Percentiles rank a stretch among this genome's conserved stretches.
These are phyloP conservation scores for Heterobasidion annosum DNA, from an alignment of 1,284 basidiomycete species.

Conservation along the genomic window DNA sequence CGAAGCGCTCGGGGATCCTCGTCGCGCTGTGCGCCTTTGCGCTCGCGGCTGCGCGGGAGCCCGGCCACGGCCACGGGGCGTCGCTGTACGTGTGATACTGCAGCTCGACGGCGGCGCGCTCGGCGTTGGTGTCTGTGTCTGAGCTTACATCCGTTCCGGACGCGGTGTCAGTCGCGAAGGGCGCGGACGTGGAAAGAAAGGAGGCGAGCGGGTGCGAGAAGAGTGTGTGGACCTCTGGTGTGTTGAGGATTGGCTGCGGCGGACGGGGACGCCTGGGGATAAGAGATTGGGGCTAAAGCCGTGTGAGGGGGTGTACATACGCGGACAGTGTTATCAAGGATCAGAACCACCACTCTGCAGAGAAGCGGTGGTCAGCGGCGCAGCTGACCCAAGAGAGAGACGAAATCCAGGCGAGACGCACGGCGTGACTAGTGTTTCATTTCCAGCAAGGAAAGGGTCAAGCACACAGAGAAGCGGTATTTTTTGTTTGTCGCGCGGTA, in stretches of 20 bases:
- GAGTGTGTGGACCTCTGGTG: conserved; percentile 65
- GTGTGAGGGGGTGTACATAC: conserved; percentile 25
- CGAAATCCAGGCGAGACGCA: conserved; percentile 26
- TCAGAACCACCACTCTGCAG: conserved; percentile 72
- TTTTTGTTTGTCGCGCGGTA: conserved; percentile 58
- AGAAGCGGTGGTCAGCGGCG: not conserved
- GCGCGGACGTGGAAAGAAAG: conserved; percentile 60
- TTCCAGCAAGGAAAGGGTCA: conserved; percentile 69
- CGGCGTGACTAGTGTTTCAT: conserved; percentile 73
- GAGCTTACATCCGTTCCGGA: not conserved
- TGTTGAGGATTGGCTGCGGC: conserved; percentile 66
- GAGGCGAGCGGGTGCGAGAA: conserved; percentile 77
- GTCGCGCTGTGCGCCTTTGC: conserved; percentile 15
- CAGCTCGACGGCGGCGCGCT: conserved; percentile 44
- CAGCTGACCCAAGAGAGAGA: not conserved
- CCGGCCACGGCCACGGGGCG: conserved; percentile 38
- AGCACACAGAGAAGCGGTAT: conserved; percentile 68
- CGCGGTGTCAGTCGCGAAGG: conserved; percentile 1
- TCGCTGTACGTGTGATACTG: conserved; percentile 62
- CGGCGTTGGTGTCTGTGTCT: conserved; percentile 19
- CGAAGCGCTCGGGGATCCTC: conserved; percentile 14
- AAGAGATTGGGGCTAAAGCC: not conserved
- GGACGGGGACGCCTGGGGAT: conserved; percentile 1
- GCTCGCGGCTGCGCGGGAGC: not conserved
- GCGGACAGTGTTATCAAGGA: conserved; percentile 61